Evolutionary conservation across 306 rosid genomes (phyloP).

Genomic region (Mimosa pudica): DNA sequence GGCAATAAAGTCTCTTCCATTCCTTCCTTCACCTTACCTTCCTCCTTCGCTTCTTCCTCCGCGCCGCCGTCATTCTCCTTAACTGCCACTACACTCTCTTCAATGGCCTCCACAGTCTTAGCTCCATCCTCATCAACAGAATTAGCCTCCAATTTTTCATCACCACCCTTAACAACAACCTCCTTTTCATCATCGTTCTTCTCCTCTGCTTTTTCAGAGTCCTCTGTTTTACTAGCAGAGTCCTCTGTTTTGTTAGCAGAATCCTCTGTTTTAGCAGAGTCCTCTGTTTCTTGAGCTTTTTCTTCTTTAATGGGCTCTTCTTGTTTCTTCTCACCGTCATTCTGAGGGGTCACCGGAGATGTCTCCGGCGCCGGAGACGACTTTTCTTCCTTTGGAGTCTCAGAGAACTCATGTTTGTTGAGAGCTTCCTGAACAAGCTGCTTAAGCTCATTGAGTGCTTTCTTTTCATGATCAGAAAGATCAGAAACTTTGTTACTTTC

Average conservation of each 20-base stretch:
- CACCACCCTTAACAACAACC: constrained; percentile 27
- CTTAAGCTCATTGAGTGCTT: constrained; percentile 63
- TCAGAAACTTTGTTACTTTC: constrained; percentile 59
- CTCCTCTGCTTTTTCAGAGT: constrained; percentile 15
- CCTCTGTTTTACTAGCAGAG: constrained; percentile 16
- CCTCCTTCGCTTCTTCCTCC: constrained; percentile 12
- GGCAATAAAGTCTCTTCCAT: constrained; percentile 38
- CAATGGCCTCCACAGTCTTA: constrained; percentile 78
- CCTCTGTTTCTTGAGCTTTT: constrained; percentile 5
- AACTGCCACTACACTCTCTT: constrained; percentile 69
- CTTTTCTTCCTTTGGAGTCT: constrained; percentile 22
- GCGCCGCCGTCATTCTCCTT: constrained; percentile 16
- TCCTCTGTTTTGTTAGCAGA: neutral
- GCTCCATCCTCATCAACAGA: constrained; percentile 74
- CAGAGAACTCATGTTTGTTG: constrained; percentile 53
- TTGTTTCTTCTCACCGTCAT: constrained; percentile 31
- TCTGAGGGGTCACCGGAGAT: constrained; percentile 1
- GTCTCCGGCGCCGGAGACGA: constrained; percentile 5
- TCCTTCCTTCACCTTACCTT: constrained; percentile 20
- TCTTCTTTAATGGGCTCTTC: neutral
- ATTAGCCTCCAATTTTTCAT: constrained; percentile 22
- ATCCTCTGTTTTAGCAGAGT: constrained; percentile 24
- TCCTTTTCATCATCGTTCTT: constrained; percentile 1
- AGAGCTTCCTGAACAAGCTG: constrained; percentile 61
- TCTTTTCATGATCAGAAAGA: constrained; percentile 47